Evolutionary conservation across 148 eudicot species (phyloP).

Genomic region (Vaccinium corymbosum): DNA sequence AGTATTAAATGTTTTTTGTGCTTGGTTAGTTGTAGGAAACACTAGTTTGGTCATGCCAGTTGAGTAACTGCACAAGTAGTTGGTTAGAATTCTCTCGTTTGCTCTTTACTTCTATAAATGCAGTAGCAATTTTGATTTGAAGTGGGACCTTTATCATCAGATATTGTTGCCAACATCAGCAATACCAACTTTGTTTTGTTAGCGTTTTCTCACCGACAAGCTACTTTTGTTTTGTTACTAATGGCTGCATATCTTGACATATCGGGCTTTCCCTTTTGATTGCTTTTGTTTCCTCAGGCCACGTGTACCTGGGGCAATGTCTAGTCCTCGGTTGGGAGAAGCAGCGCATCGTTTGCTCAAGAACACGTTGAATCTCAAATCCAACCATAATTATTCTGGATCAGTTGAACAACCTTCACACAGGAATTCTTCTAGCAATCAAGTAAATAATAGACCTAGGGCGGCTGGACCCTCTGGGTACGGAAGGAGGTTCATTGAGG

Average conservation of each 20-base stretch:
- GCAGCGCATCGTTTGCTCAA: slow-evolving; percentile 90
- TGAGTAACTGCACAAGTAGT: not conserved
- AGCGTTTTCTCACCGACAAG: not conserved
- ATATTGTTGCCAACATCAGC: not conserved
- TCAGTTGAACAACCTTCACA: slow-evolving; percentile 31
- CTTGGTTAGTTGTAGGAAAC: not conserved
- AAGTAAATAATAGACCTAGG: slow-evolving; percentile 45
- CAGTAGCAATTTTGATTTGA: not conserved
- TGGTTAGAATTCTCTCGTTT: slow-evolving; percentile 4
- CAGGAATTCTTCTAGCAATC: slow-evolving; percentile 42
- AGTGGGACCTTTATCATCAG: not conserved
- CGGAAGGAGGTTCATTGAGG: slow-evolving; percentile 38
- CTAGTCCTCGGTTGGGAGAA: slow-evolving; percentile 73
- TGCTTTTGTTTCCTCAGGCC: slow-evolving; percentile 46
- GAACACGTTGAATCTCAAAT: slow-evolving; percentile 67
- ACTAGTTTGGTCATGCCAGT: not conserved
- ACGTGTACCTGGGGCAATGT: slow-evolving; percentile 64
- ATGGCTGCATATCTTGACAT: not conserved
- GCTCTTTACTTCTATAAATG: not conserved
- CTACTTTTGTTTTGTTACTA: not conserved
- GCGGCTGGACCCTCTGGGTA: slow-evolving; percentile 67
- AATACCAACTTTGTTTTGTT: not conserved
- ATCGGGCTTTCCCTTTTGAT: not conserved
- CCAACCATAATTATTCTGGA: slow-evolving; percentile 39
- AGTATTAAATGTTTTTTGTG: too few species aligned